Percentiles rank a stretch among this genome's conserved stretches.
phyloP scores from a whole-genome alignment of 345 rosid genomes.

The Gossypium raimondii region DNA sequence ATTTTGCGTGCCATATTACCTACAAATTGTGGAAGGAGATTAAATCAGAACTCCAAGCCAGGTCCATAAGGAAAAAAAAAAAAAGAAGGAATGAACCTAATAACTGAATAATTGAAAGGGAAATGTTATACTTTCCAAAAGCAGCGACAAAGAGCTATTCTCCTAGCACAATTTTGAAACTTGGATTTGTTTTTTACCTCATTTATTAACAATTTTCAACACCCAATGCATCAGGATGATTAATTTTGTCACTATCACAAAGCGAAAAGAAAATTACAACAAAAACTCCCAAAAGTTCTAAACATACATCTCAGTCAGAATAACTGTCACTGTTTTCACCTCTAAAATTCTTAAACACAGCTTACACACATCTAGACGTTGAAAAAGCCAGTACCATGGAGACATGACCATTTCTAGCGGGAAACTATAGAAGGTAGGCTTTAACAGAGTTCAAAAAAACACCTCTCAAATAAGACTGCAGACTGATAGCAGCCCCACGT shows the following conservation, averaged over 20 bases:
- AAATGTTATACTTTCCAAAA: not conserved
- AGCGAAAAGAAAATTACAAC: not conserved
- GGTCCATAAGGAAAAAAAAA: not conserved
- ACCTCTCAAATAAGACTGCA: constrained; percentile 87
- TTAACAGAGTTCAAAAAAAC: constrained; percentile 19
- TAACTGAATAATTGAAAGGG: not conserved
- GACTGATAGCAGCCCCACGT: constrained; percentile 57
- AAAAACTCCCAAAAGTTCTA: not conserved
- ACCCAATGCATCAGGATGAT: not conserved
- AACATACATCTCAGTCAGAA: not conserved
- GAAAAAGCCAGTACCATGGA: not conserved
- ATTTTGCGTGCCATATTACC: constrained; percentile 56
- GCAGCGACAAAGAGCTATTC: not conserved
- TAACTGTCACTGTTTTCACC: not conserved
- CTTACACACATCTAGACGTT: not conserved
- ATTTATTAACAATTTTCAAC: not conserved
- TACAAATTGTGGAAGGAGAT: constrained; percentile 23
- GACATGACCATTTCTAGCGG: constrained; percentile 1
- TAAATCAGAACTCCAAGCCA: not conserved
- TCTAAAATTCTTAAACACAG: not conserved
- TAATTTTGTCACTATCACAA: not conserved
- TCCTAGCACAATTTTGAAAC: not conserved
- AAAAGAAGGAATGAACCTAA: not conserved
- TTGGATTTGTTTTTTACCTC: not conserved
- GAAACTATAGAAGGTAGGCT: not conserved